These are phyloP conservation scores for Erysimum pusillum DNA, from an alignment of 441 rosid genomes.

Conservation along the genomic window DNA sequence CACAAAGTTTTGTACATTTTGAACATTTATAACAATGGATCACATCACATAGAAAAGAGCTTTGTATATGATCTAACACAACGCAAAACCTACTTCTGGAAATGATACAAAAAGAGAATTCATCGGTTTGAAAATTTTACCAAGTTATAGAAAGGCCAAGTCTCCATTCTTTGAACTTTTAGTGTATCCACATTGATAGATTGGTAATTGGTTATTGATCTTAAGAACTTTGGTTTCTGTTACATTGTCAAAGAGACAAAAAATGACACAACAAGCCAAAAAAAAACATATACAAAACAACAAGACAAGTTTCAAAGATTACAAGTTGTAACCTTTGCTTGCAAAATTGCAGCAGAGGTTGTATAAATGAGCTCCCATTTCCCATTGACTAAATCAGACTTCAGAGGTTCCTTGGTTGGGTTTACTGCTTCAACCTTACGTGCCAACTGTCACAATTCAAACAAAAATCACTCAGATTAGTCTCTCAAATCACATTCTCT, in stretches of 20 bases:
- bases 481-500: constrained; percentile 8
- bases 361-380: constrained; percentile 98
- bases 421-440: constrained; percentile 81
- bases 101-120: constrained; percentile 8
- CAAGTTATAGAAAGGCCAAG: constrained; percentile 92
- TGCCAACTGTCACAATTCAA: constrained; percentile 58
- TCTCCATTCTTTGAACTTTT: constrained; percentile 89
- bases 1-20: constrained; percentile 3
- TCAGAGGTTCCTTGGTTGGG: constrained; percentile 81
- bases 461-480: background rate
- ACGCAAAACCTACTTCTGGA: background rate
- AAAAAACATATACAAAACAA: background rate
- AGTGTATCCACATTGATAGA: constrained; percentile 83
- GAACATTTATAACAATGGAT: background rate
- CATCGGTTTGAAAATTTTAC: constrained; percentile 49
- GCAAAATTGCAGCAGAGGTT: constrained; percentile 81
- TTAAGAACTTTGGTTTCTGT: constrained; percentile 86
- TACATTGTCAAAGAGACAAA: constrained; percentile 23
- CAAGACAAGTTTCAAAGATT: background rate
- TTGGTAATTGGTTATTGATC: constrained; percentile 83
- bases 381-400: constrained; percentile 76
- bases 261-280: background rate
- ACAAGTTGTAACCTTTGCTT: constrained; percentile 62
- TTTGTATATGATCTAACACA: background rate
- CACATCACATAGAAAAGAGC: background rate